phyloP scores from a whole-genome alignment of 805 yeast genomes.

The Ogataea methanolica region DNA sequence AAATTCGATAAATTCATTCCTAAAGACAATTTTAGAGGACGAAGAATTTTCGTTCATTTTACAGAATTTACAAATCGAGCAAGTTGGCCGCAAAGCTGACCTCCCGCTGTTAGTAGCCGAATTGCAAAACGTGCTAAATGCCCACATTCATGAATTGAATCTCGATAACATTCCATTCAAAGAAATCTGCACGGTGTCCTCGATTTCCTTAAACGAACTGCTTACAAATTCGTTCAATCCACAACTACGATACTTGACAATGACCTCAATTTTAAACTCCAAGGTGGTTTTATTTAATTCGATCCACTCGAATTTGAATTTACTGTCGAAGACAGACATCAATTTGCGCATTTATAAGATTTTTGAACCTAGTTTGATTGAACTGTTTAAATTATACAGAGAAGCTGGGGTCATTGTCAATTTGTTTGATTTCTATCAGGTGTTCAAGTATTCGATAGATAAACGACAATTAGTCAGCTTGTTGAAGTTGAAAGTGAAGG shows the following conservation, averaged over 20 bases:
- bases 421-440: constrained; percentile 31
- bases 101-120: constrained; percentile 8
- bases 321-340: constrained; percentile 3
- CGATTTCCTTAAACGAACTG: constrained; percentile 12
- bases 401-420: constrained; percentile 64
- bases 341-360: constrained; percentile 28
- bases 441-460: constrained; percentile 31
- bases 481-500: constrained; percentile 5
- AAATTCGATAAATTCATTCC: constrained; percentile 13
- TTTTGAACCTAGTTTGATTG: constrained; percentile 47
- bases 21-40: constrained; percentile 19
- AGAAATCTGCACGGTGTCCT: constrained; percentile 37
- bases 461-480: constrained; percentile 14
- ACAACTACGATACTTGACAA: constrained; percentile 35
- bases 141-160: constrained; percentile 21
- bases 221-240: constrained; percentile 39
- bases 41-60: constrained; percentile 23
- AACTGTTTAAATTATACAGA: constrained; percentile 63
- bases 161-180: constrained; percentile 29
- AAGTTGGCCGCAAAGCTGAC: constrained; percentile 5
- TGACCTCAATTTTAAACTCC: constrained; percentile 39
- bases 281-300: constrained; percentile 25
- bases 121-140: constrained; percentile 11
- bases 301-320: constrained; percentile 17
- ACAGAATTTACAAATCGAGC: constrained; percentile 3